Conservation (phyloP, 2,329 filamentous ascomycete genomes). For the Plenodomus tracheiphilus region DNA sequence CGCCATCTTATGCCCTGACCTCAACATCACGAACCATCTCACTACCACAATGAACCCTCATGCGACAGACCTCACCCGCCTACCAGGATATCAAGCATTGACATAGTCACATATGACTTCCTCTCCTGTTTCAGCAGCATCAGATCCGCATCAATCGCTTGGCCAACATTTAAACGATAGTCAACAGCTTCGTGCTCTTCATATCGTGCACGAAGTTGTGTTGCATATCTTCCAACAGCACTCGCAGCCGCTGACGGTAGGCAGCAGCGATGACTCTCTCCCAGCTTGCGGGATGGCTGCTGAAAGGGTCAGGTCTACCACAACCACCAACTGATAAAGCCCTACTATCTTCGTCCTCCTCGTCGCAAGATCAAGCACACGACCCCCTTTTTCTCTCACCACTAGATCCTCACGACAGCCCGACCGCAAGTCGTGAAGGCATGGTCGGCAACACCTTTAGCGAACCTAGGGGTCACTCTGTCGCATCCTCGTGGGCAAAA, state of each 20-base stretch:
- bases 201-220: conserved; percentile 24
- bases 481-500: conserved; percentile 37
- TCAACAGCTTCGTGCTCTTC: conserved; percentile 27
- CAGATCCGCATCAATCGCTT: conserved; percentile 39
- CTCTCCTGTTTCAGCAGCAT: conserved; percentile 38
- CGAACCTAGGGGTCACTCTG: conserved; percentile 28
- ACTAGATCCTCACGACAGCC: conserved; percentile 13
- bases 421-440: conserved; percentile 19
- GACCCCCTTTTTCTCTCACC: conserved; percentile 13
- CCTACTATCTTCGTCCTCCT: conserved; percentile 13
- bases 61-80: conserved; percentile 28
- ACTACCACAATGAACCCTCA: conserved; percentile 2
- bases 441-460: conserved; percentile 31
- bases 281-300: conserved; percentile 36
- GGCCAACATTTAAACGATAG: conserved; percentile 33
- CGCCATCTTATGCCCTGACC: neutral
- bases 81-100: conserved; percentile 43
- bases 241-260: conserved; percentile 24
- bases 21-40: conserved; percentile 16
- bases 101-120: conserved; percentile 46
- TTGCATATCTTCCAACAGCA: conserved; percentile 5
- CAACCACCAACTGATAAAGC: conserved; percentile 28
- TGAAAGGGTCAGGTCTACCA: conserved; percentile 40
- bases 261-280: conserved; percentile 34
- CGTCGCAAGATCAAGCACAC: conserved; percentile 21